These are phyloP conservation scores for Ambrosia artemisiifolia DNA, from an alignment of 129 eudicot species.

Conservation along the genomic window DNA sequence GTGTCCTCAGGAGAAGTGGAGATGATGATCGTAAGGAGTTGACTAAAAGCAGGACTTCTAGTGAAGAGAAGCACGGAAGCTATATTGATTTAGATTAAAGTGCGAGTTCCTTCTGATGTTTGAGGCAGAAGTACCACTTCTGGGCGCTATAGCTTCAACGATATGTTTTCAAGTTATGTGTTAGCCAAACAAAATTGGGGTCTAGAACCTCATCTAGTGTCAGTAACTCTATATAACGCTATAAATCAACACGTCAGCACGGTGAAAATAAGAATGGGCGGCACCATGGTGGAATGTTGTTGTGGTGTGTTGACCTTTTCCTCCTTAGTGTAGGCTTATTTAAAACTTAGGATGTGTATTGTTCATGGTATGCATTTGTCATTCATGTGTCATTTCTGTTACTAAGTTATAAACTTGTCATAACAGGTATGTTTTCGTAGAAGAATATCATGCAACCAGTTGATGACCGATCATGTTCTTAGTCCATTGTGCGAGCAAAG, in stretches of 20 bases:
- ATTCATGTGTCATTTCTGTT: neutral
- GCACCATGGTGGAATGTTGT: too few species aligned
- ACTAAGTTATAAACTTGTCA: neutral
- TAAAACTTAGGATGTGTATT: too few species aligned
- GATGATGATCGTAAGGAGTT: constrained; percentile 15
- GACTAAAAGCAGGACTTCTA: constrained; percentile 8
- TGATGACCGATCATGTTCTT: neutral
- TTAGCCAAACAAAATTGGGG: constrained; percentile 44
- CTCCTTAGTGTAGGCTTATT: too few species aligned
- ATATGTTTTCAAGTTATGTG: constrained; percentile 53
- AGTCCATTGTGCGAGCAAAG: neutral
- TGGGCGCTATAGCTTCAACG: constrained; percentile 61
- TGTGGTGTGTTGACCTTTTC: too few species aligned
- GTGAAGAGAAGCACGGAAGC: constrained; percentile 29
- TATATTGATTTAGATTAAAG: constrained; percentile 46
- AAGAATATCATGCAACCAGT: neutral
- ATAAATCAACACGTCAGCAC: neutral
- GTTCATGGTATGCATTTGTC: neutral
- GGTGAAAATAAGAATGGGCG: constrained; percentile 2
- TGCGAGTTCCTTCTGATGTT: constrained; percentile 31
- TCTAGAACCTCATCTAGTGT: constrained; percentile 33
- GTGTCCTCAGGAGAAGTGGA: constrained; percentile 11
- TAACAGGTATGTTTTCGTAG: neutral
- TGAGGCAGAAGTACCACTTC: constrained; percentile 15
- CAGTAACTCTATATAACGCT: neutral